Conservation (phyloP, 2,329 filamentous ascomycete species). For the Cytospora piceicola region DNA sequence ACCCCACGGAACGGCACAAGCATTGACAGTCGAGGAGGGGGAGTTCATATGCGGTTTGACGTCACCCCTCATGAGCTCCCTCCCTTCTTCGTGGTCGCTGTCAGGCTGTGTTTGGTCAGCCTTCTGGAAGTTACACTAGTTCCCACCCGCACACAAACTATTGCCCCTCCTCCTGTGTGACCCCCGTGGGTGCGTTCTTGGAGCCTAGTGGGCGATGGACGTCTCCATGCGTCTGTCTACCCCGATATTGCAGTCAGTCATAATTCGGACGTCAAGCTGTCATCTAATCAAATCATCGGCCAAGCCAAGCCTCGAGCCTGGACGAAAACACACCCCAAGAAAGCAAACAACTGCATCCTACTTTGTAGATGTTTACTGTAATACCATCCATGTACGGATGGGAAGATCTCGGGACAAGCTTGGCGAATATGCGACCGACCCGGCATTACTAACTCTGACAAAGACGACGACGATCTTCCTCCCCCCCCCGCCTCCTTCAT, state of each 20-base stretch:
- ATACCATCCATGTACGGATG: too few species aligned
- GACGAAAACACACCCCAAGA: not conserved
- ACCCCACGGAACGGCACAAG: slow-evolving; percentile 1
- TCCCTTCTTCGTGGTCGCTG: not conserved
- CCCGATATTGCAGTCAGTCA: not conserved
- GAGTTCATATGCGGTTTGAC: slow-evolving; percentile 22
- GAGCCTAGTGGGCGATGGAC: slow-evolving; percentile 21
- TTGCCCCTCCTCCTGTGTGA: slow-evolving; percentile 4
- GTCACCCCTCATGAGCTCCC: slow-evolving; percentile 20
- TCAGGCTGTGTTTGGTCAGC: slow-evolving; percentile 7
- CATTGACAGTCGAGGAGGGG: not conserved
- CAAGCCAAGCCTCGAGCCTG: not conserved
- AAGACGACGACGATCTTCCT: too few species aligned
- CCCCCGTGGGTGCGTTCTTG: slow-evolving; percentile 19
- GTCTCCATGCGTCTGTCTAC: too few species aligned
- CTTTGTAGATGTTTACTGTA: too few species aligned
- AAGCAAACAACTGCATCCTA: not conserved
- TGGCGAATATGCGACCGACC: too few species aligned
- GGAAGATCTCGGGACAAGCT: too few species aligned
- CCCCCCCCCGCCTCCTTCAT: too few species aligned
- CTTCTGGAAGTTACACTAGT: too few species aligned
- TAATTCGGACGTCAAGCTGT: not conserved
- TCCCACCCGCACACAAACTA: too few species aligned
- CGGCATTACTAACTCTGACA: too few species aligned
- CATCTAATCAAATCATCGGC: not conserved